Evolutionary conservation across 768 basidiomycete genomes (phyloP).

Genomic region (Mrakia gelida): DNA sequence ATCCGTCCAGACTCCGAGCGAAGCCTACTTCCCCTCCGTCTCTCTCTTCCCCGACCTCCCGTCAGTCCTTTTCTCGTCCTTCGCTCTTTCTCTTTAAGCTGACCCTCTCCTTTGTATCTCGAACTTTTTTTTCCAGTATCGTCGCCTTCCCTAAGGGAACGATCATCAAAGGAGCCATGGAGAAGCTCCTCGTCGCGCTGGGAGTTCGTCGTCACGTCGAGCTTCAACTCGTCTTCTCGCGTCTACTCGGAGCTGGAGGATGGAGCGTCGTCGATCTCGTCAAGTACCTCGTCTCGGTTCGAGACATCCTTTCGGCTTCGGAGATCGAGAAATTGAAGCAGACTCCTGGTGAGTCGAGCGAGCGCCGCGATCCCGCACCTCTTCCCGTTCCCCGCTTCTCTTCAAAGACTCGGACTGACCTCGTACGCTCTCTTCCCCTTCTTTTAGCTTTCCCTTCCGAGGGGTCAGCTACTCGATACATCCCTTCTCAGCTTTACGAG

Average conservation of each 20-base stretch:
- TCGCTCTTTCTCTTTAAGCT: neutral
- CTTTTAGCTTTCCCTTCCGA: conserved; percentile 58
- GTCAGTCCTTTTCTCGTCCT: neutral
- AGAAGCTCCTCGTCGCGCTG: conserved; percentile 58
- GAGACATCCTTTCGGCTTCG: conserved; percentile 55
- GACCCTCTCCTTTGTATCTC: neutral
- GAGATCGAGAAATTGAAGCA: conserved; percentile 57
- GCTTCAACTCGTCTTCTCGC: conserved; percentile 77
- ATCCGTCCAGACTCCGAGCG: conserved; percentile 49
- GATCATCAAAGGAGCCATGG: conserved; percentile 63
- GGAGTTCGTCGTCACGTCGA: conserved; percentile 73
- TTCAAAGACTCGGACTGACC: neutral
- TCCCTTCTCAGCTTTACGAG: conserved; percentile 65
- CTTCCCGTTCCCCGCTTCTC: neutral
- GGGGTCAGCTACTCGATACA: conserved; percentile 31
- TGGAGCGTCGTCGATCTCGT: conserved; percentile 52
- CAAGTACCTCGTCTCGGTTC: conserved; percentile 80
- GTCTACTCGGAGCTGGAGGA: conserved; percentile 44
- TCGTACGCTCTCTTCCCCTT: neutral
- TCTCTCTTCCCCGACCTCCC: conserved; percentile 87
- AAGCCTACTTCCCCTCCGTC: conserved; percentile 78
- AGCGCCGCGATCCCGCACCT: no score
- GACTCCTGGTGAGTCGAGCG: conserved; percentile 46
- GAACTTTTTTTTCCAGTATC: no score
- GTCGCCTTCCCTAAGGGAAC: conserved; percentile 64